These are phyloP conservation scores for Boletellus sp. DNA, from an alignment of 768 basidiomycete species.

Conservation along the genomic window DNA sequence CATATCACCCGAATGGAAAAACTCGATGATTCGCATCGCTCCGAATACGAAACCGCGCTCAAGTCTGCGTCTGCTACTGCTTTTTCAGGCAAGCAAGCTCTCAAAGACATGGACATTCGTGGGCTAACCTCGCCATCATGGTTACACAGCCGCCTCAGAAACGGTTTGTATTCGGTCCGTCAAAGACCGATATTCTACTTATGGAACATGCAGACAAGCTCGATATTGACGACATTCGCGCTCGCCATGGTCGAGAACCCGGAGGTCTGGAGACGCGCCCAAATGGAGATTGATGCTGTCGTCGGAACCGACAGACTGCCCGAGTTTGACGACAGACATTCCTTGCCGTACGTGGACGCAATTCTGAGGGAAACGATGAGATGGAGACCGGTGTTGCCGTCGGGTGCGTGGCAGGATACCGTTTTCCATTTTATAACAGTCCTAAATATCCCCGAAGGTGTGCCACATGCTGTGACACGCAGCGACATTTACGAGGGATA, in stretches of 20 bases:
- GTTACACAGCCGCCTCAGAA: not conserved
- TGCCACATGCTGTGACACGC: not conserved
- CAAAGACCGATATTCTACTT: not conserved
- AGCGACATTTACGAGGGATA: too few species aligned
- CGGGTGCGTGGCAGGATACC: not conserved
- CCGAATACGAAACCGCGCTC: constrained; percentile 2
- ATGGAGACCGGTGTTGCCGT: not conserved
- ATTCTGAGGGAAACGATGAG: too few species aligned
- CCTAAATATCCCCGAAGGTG: too few species aligned
- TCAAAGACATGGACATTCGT: too few species aligned
- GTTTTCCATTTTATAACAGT: not conserved
- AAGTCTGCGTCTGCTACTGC: constrained; percentile 9
- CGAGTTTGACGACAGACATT: not conserved
- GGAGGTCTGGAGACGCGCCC: not conserved
- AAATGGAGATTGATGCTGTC: not conserved
- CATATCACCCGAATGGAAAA: constrained; percentile 14
- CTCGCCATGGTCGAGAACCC: not conserved
- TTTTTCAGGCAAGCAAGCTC: constrained; percentile 2
- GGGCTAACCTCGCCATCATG: not conserved
- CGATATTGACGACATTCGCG: not conserved
- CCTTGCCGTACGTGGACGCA: not conserved
- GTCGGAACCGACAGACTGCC: not conserved
- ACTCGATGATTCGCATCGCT: not conserved
- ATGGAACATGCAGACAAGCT: not conserved
- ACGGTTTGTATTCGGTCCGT: not conserved